phyloP scores from a whole-genome alignment of 2,329 filamentous ascomycete species.

The Colletotrichum cordylinicola region DNA sequence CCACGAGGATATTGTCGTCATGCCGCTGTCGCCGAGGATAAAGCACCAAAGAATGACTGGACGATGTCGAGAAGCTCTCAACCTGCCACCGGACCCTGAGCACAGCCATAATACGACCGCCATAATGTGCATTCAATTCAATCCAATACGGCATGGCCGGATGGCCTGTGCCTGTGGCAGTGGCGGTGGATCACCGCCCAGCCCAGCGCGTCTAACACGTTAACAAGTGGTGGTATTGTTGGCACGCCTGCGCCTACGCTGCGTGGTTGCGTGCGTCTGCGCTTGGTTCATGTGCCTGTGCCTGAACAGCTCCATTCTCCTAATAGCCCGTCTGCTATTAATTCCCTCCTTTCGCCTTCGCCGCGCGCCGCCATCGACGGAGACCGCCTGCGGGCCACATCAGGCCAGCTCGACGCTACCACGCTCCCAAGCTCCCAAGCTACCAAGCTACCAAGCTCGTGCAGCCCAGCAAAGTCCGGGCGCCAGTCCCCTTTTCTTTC shows the following conservation, averaged over 20 bases:
- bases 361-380: background rate
- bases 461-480: background rate
- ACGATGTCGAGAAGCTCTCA: background rate
- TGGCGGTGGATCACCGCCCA: background rate
- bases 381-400: background rate
- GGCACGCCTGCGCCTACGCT: background rate
- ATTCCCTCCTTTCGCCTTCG: constrained; percentile 3
- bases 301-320: background rate
- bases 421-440: background rate
- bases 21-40: constrained; percentile 5
- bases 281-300: background rate
- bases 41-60: background rate
- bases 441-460: background rate
- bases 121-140: background rate
- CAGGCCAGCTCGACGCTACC: background rate
- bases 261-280: background rate
- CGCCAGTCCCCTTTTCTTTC: background rate
- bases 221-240: background rate
- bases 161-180: constrained; percentile 9
- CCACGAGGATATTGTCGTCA: constrained; percentile 2
- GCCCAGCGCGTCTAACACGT: background rate
- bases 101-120: background rate
- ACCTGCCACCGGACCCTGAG: constrained; percentile 11
- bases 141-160: constrained; percentile 4
- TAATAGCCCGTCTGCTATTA: constrained; percentile 9